These are phyloP conservation scores for Cladosporium velox DNA, from an alignment of 2,329 filamentous ascomycete species.

Conservation along the genomic window DNA sequence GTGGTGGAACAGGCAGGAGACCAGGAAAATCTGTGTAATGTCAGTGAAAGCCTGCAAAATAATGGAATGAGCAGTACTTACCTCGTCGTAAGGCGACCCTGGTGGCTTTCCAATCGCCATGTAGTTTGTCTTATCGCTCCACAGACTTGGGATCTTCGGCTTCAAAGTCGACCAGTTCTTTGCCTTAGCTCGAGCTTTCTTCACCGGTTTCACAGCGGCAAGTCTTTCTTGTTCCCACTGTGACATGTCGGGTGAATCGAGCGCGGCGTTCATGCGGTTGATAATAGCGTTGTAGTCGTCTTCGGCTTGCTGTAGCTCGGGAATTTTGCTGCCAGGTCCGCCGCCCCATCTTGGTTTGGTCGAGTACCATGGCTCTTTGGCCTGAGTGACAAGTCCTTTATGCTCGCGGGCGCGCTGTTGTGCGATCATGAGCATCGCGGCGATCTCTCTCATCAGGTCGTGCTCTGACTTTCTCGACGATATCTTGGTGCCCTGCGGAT, in stretches of 20 bases:
- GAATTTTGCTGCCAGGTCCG: slow-evolving; percentile 49
- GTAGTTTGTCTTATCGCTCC: slow-evolving; percentile 60
- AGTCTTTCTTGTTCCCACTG: slow-evolving; percentile 26
- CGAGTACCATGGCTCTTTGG: slow-evolving; percentile 64
- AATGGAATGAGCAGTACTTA: slow-evolving; percentile 34
- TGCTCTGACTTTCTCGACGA: slow-evolving; percentile 39
- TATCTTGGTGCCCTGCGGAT: slow-evolving; percentile 24
- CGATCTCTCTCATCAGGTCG: slow-evolving; percentile 60
- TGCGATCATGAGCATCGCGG: slow-evolving; percentile 58
- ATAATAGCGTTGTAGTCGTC: slow-evolving; percentile 33
- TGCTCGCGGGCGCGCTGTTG: slow-evolving; percentile 63
- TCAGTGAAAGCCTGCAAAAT: background rate
- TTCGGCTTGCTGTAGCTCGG: slow-evolving; percentile 37
- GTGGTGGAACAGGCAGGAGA: slow-evolving; percentile 65
- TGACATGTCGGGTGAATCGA: background rate
- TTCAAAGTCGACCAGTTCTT: slow-evolving; percentile 54
- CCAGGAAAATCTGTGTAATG: slow-evolving; percentile 56
- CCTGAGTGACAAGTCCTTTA: slow-evolving; percentile 49
- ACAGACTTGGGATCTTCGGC: slow-evolving; percentile 52
- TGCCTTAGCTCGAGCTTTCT: slow-evolving; percentile 44
- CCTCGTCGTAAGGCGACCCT: slow-evolving; percentile 45
- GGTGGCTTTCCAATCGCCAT: slow-evolving; percentile 57
- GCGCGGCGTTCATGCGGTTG: background rate
- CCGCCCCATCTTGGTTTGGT: slow-evolving; percentile 59
- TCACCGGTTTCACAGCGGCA: slow-evolving; percentile 28